Evolutionary conservation across 1,284 basidiomycete species (phyloP), one percentile per base, ranked within the genome.

Genomic region (Coriolopsis trogii): DNA sequence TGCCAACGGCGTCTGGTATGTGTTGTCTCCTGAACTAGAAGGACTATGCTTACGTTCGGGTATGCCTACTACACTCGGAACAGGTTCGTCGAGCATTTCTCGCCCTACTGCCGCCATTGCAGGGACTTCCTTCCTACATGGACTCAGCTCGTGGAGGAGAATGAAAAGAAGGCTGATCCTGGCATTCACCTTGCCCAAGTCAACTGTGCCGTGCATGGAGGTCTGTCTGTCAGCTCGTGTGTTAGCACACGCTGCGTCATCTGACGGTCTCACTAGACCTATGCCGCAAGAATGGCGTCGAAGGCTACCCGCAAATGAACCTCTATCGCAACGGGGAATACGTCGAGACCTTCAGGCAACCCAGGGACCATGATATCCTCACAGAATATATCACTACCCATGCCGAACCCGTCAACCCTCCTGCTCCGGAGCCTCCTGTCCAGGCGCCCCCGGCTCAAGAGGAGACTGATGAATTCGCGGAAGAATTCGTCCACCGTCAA

Each of bases 41-140:
- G n/a, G 13, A 7, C n/a, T 31, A 4, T 34, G 9, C 8, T 7
- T 18, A 34, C 15, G 12, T 13, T 6, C n/a, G 4, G n/a, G n/a
- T n/a, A n/a, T n/a, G n/a, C n/a, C n/a, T n/a, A n/a, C n/a, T n/a
- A n/a, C n/a, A n/a, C n/a, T n/a, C n/a, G n/a, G n/a, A n/a, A 7
- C 49, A 80, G 80, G 81, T 82, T 91, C 59, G 71, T 91, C 47
- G 88, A 91, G 61, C 82, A 85, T 68, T 91, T 81, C 69, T 90
- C 87, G 1, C 92, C 92, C 0, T 89, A 84, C 59, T 95, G 92
- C 65, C 66, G 68, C n/a, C 91, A 94, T 65, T 95, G 93, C 70
- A 78, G 76, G 34, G 61, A 70, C 0, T 93, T 95, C 60, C 82
- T 85, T 8, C 92, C 95, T 0, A 93, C 87, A 28, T 99, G 95